phyloP scores from a whole-genome alignment of 1,284 basidiomycete species.

The Melampsora occidentalis region DNA sequence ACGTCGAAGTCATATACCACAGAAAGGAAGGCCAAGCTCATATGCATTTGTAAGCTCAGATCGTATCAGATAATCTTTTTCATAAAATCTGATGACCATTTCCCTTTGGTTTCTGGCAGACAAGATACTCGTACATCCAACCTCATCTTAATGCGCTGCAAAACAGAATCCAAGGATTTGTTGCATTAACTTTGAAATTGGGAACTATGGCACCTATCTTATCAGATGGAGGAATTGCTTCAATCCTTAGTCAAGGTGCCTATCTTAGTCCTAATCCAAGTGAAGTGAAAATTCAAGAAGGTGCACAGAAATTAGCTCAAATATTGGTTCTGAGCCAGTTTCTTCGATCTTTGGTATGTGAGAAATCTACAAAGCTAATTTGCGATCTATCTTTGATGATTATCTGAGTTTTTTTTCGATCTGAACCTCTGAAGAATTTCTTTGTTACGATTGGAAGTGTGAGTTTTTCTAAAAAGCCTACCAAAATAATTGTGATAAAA shows the following conservation, averaged over 20 bases:
- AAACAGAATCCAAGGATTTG: conserved; percentile 34
- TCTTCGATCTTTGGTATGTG: conserved; percentile 27
- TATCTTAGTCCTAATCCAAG: conserved; percentile 30
- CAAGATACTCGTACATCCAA: conserved; percentile 28
- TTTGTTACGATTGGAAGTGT: conserved; percentile 39
- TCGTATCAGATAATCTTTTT: not conserved
- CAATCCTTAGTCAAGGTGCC: conserved; percentile 12
- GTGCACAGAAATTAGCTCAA: conserved; percentile 27
- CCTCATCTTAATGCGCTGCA: conserved; percentile 18
- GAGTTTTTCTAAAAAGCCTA: not conserved
- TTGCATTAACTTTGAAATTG: conserved; percentile 27
- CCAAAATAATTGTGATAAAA: not conserved
- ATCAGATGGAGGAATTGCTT: conserved; percentile 23
- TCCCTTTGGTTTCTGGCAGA: not conserved
- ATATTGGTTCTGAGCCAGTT: conserved; percentile 21
- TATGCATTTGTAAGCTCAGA: conserved; percentile 17
- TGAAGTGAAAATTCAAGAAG: conserved; percentile 24
- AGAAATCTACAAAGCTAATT: too few species aligned
- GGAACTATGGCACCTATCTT: conserved; percentile 34
- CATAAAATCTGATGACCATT: too few species aligned
- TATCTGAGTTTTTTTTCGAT: not conserved
- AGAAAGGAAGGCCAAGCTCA: conserved; percentile 9
- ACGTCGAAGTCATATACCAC: not conserved
- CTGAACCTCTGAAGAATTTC: not conserved
- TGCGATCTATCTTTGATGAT: not conserved